Conservation (phyloP, 1,284 basidiomycete genomes). For the Puccinia triticina region DNA sequence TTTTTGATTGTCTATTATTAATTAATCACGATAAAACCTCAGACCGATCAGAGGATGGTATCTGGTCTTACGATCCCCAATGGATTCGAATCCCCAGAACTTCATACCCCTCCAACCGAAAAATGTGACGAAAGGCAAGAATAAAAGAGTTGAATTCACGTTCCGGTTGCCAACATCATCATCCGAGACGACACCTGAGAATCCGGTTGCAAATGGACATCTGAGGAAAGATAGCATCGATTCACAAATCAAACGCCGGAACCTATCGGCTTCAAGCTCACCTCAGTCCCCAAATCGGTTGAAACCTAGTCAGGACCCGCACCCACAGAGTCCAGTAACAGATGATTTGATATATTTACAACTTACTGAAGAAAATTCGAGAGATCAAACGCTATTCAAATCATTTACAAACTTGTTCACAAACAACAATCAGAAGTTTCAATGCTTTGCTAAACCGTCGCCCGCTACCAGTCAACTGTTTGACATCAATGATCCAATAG, state of each 20-base stretch:
- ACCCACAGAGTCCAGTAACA: not conserved
- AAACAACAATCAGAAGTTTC: slow-evolving; percentile 20
- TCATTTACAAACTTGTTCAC: slow-evolving; percentile 20
- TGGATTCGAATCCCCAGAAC: slow-evolving; percentile 2
- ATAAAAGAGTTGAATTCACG: slow-evolving; percentile 20
- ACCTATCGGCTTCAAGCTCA: slow-evolving; percentile 14
- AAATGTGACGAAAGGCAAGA: slow-evolving; percentile 33
- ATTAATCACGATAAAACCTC: not conserved
- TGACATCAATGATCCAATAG: not conserved
- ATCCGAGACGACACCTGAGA: not conserved
- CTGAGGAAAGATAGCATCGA: not conserved
- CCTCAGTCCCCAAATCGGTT: slow-evolving; percentile 15
- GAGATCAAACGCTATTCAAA: slow-evolving; percentile 23
- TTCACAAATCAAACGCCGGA: slow-evolving; percentile 12
- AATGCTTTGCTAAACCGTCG: not conserved
- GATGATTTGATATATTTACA: slow-evolving; percentile 17
- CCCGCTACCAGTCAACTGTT: not conserved
- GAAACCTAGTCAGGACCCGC: not conserved
- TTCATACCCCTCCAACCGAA: slow-evolving; percentile 25
- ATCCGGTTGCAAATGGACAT: not conserved
- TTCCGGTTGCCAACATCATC: slow-evolving; percentile 14
- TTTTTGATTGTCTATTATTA: not conserved
- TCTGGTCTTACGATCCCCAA: slow-evolving; percentile 37
- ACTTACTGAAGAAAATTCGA: not conserved
- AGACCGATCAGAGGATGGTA: slow-evolving; percentile 51